Conservation (phyloP, 2,329 filamentous ascomycete species). For the Passalora sequoiae region DNA sequence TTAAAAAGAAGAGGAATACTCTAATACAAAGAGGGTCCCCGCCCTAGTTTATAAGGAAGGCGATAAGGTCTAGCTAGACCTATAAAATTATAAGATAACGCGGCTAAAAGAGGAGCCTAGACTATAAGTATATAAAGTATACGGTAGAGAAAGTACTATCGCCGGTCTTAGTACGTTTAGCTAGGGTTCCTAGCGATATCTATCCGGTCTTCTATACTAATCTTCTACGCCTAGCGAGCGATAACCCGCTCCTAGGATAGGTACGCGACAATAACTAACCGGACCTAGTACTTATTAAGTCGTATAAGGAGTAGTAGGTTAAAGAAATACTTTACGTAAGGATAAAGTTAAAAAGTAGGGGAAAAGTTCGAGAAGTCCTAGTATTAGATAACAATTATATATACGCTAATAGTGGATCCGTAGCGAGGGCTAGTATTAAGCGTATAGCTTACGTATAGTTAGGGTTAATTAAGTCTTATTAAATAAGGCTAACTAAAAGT, state of each 20-base stretch:
- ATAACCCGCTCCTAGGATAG: no score
- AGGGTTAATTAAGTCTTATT: no score
- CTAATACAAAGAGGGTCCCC: not conserved
- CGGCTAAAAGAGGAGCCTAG: not conserved
- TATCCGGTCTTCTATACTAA: no score
- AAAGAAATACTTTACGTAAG: not conserved
- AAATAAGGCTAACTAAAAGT: no score
- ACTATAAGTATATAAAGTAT: no score
- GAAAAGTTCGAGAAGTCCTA: not conserved
- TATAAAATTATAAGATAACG: not conserved
- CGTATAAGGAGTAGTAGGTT: conserved; percentile 2
- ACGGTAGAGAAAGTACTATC: no score
- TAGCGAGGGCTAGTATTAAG: no score
- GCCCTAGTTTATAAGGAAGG: conserved; percentile 18
- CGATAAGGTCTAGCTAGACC: no score
- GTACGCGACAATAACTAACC: not conserved
- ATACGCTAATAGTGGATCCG: no score
- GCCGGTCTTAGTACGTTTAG: not conserved
- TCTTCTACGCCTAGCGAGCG: no score
- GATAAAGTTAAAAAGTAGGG: not conserved
- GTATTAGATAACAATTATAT: not conserved
- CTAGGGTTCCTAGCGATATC: not conserved
- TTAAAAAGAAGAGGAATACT: no score
- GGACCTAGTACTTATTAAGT: not conserved
- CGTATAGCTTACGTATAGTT: no score